These are phyloP conservation scores for Paracorniculantispora psalliotae DNA, from an alignment of 2,329 filamentous ascomycete species.

Conservation along the genomic window DNA sequence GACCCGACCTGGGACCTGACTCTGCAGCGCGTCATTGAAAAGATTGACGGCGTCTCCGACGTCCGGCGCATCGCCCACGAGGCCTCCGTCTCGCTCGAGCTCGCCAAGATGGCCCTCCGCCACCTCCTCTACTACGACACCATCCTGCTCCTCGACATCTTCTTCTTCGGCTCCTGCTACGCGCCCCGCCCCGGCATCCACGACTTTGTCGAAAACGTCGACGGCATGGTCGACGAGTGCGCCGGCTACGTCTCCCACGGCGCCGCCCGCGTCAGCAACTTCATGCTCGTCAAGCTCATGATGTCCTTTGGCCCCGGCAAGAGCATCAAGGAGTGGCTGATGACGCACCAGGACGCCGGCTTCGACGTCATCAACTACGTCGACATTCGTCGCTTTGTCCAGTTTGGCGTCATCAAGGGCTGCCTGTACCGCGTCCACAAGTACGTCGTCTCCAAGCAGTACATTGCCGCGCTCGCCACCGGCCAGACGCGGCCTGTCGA, in stretches of 20 bases:
- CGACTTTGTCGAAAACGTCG: constrained; percentile 70
- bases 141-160: constrained; percentile 85
- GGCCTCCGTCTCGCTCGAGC: constrained; percentile 79
- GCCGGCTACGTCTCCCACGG: constrained; percentile 68
- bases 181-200: constrained; percentile 73
- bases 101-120: constrained; percentile 80
- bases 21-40: constrained; percentile 71
- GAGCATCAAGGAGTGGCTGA: constrained; percentile 82
- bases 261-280: constrained; percentile 46
- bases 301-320: constrained; percentile 76
- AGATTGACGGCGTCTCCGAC: constrained; percentile 88
- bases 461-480: constrained; percentile 51
- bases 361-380: constrained; percentile 67
- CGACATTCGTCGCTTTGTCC: constrained; percentile 85
- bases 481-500: constrained; percentile 41
- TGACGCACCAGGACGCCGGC: constrained; percentile 62
- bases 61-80: constrained; percentile 80
- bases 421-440: constrained; percentile 91
- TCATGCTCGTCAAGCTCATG: constrained; percentile 76
- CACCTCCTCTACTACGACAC: constrained; percentile 93
- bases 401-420: constrained; percentile 94
- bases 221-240: constrained; percentile 79
- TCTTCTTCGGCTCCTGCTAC: constrained; percentile 90
- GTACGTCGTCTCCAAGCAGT: constrained; percentile 69
- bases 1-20: constrained; percentile 71